Evolutionary conservation across 805 yeast species (phyloP).

Genomic region (Pachysolen tannophilus): DNA sequence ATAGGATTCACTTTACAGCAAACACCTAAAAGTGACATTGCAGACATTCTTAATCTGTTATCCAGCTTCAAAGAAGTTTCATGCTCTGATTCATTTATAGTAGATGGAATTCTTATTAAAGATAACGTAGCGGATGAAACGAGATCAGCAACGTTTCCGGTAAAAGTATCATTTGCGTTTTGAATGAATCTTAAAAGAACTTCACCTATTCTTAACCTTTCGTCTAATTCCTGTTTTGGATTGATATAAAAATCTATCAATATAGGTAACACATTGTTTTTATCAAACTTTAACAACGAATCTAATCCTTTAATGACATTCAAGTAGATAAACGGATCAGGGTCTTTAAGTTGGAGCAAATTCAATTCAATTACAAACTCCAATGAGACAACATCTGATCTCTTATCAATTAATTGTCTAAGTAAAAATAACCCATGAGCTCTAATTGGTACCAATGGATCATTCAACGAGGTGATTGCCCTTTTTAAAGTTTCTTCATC

Average conservation of each 20-base stretch:
- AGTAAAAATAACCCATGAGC: conserved; percentile 77
- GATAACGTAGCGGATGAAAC: conserved; percentile 37
- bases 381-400: conserved; percentile 41
- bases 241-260: conserved; percentile 30
- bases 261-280: conserved; percentile 25
- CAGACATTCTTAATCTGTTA: conserved; percentile 67
- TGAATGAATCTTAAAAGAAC: conserved; percentile 57
- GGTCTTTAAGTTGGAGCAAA: conserved; percentile 56
- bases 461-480: conserved; percentile 64
- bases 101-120: conserved; percentile 12
- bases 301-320: conserved; percentile 78
- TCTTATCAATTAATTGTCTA: conserved; percentile 41
- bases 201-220: conserved; percentile 75
- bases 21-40: conserved; percentile 78
- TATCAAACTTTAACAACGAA: conserved; percentile 41
- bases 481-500: conserved; percentile 38
- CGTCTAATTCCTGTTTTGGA: conserved; percentile 39
- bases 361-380: conserved; percentile 56
- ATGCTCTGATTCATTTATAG: conserved; percentile 15
- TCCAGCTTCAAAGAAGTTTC: too few relatives aligned
- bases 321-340: conserved; percentile 82
- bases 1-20: conserved; percentile 51
- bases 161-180: conserved; percentile 36
- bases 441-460: conserved; percentile 73
- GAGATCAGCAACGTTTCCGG: conserved; percentile 32